A percentile compares a stretch with the other conserved stretches of the same genome.
Conservation (phyloP, 768 basidiomycete genomes). For the Boletus pseudopeckii region DNA sequence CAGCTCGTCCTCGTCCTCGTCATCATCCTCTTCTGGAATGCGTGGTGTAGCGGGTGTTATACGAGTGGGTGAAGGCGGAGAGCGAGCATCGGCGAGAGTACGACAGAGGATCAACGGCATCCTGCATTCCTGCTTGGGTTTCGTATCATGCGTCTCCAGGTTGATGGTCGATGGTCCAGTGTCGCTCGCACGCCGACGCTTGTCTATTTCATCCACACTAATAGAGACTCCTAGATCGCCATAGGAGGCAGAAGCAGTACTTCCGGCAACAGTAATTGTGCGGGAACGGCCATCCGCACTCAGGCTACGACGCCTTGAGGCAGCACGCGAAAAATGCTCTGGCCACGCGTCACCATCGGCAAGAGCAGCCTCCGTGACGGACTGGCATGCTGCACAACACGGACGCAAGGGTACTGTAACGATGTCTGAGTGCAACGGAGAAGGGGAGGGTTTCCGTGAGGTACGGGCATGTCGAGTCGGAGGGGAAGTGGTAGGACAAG, state of each 20-base stretch:
- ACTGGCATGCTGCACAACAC: conserved; percentile 65
- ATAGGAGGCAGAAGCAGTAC: conserved; percentile 27
- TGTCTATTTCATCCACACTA: conserved; percentile 65
- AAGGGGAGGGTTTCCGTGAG: conserved; percentile 24
- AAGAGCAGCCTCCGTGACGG: conserved; percentile 54
- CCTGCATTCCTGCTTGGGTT: not conserved
- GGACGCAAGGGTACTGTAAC: conserved; percentile 65
- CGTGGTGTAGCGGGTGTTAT: conserved; percentile 15
- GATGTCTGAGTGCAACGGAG: conserved; percentile 38
- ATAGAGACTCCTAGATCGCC: conserved; percentile 34
- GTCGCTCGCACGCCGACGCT: conserved; percentile 48
- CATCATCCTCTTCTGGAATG: conserved; percentile 36
- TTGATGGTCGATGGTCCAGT: not conserved
- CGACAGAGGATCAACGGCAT: not conserved
- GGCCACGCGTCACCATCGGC: conserved; percentile 57
- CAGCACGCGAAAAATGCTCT: conserved; percentile 61
- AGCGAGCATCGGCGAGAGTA: not conserved
- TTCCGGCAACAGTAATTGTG: conserved; percentile 29
- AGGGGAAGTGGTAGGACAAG: not conserved
- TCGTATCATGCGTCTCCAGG: not conserved
- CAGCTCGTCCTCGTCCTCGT: conserved; percentile 54
- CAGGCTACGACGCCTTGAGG: conserved; percentile 51
- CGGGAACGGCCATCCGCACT: conserved; percentile 36
- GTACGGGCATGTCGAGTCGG: conserved; percentile 12
- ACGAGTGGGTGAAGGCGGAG: conserved; percentile 13